Conservation (phyloP, 2,329 filamentous ascomycete species). For the Nannizziopsis barbatae region DNA sequence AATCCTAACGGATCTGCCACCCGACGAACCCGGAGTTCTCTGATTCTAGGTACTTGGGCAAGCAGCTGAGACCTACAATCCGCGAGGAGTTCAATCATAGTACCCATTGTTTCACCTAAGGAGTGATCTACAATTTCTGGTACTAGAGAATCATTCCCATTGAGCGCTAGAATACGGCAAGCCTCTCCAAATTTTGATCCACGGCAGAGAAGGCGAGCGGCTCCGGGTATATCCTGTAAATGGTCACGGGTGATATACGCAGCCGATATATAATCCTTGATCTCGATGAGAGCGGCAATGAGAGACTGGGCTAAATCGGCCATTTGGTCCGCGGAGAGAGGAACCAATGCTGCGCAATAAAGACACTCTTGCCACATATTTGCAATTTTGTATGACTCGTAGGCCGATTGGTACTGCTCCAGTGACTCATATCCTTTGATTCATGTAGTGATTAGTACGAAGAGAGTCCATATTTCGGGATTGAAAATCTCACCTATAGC, state of each 20-base stretch:
- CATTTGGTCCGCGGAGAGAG: conserved; percentile 51
- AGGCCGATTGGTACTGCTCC: conserved; percentile 59
- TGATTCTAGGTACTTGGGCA: conserved; percentile 75
- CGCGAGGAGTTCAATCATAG: conserved; percentile 79
- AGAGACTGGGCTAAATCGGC: conserved; percentile 59
- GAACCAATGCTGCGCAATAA: conserved; percentile 60
- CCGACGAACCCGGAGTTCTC: conserved; percentile 70
- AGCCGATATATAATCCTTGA: conserved; percentile 71
- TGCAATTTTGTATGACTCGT: conserved; percentile 70
- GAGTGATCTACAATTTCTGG: conserved; percentile 60
- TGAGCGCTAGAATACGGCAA: conserved; percentile 60
- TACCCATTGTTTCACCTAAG: conserved; percentile 67
- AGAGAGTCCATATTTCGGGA: background rate
- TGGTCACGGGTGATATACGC: conserved; percentile 74
- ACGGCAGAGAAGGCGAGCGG: conserved; percentile 70
- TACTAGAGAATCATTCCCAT: conserved; percentile 52
- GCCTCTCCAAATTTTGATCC: conserved; percentile 82
- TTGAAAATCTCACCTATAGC: conserved; percentile 46
- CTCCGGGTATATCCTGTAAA: conserved; percentile 57
- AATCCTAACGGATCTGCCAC: conserved; percentile 76
- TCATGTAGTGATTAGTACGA: background rate
- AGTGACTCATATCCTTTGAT: conserved; percentile 69
- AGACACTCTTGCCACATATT: conserved; percentile 88
- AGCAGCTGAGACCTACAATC: conserved; percentile 80
- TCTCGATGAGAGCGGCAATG: conserved; percentile 59